A percentile compares a stretch with the other conserved stretches of the same genome.
Evolutionary conservation across 177 flowering plant species (phyloP).

Genomic region (Vitis hybrid): DNA sequence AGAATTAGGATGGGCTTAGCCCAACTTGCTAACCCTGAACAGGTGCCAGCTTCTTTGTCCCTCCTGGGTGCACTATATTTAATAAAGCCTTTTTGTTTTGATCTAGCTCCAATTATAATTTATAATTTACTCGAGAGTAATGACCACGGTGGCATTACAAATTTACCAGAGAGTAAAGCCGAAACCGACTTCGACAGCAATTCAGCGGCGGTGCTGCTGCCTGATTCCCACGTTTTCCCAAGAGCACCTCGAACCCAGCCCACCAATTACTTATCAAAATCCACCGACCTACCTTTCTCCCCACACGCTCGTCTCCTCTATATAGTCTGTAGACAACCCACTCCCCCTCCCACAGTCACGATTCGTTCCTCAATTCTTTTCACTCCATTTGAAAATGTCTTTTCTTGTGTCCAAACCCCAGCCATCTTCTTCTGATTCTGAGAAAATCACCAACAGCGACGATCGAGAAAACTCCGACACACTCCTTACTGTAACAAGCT

Average conservation of each 20-base stretch:
- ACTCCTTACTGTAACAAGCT: slow-evolving; percentile 3
- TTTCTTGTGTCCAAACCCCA: background rate
- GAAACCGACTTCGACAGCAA: too few relatives aligned
- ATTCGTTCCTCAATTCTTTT: background rate
- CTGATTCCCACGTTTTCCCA: background rate
- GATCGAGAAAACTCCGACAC: slow-evolving; percentile 8
- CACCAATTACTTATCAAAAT: background rate
- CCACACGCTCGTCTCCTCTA: background rate
- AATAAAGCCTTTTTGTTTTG: too few relatives aligned
- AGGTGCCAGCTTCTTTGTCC: too few relatives aligned
- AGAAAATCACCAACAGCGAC: background rate
- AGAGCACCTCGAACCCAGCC: slow-evolving; percentile 8
- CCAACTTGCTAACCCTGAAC: too few relatives aligned
- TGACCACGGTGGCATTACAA: too few relatives aligned
- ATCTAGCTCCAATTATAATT: too few relatives aligned
- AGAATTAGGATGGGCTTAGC: too few relatives aligned
- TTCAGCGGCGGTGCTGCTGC: too few relatives aligned
- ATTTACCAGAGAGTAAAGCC: too few relatives aligned
- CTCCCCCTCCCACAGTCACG: background rate
- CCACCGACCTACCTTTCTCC: background rate
- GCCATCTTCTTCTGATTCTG: background rate
- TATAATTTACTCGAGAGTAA: too few relatives aligned
- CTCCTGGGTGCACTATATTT: too few relatives aligned
- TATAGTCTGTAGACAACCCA: background rate
- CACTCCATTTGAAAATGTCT: background rate